Base-by-base conservation (phyloP, 345 rosid species). In the Populus pruinosa region DNA sequence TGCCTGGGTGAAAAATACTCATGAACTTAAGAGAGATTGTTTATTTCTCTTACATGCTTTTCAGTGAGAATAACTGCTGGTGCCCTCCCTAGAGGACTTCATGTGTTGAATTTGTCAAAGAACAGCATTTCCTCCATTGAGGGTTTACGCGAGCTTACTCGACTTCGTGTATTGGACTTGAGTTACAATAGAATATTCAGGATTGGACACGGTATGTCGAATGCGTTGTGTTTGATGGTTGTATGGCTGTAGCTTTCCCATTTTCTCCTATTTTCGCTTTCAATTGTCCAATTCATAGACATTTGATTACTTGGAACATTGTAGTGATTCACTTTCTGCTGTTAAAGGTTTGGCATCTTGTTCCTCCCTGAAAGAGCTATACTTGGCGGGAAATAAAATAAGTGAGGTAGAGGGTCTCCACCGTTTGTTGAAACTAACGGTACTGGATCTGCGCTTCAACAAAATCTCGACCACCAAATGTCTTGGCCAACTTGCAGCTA, bases 391-490 rank as follows among this genome's bases (percentile, higher is more conserved):
- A 74, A 96, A 96, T 81, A 96, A 91, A 81, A 90, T 93, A 78
- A 88, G 97, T 12, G 98, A 92, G 84, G 93, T 92, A 4, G 98
- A 96, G 85, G 99, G 99, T 79, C 97, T 96, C 49, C 99, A 93
- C 74, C 96, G 99, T 55, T 92, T 92, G 75, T 79, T 96, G 79
- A 96, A 96, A 72, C 89, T 96, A 75, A 84, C 88, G 6, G 90
- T 91, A 18, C 83, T 96, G 83, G 99, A 93, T 84, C 83, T 96
- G 74, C 97, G 97, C 55, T 91, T 84, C 91, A 96, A 96, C 86
- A 96, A 94, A 85, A 87, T 96, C 74, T 89, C 97, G 5, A 91
- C 95, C 5, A 84, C 97, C 71, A 96, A 93, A 83, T 86, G 89
- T 75, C 89, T 96, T 5, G 98, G 97, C 72, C 98, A 91, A 83